A percentile compares a stretch with the other conserved stretches of the same genome.
Evolutionary conservation across 2,329 filamentous ascomycete species (phyloP).

Genomic region (Sporothrix schenckii): DNA sequence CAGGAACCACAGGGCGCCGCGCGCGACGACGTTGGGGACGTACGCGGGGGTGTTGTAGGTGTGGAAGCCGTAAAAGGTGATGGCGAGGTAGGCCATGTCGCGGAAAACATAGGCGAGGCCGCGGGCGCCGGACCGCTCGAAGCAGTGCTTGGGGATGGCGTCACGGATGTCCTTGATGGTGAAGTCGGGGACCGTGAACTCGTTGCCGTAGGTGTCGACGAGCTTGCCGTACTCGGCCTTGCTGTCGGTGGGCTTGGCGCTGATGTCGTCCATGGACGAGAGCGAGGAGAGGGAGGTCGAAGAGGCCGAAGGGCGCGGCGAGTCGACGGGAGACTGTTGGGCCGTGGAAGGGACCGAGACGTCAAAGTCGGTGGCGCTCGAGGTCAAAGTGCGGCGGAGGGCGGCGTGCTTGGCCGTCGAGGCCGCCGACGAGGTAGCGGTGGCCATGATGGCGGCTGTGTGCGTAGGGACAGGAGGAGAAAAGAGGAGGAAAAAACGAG

Average conservation of each 20-base stretch:
- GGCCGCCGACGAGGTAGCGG: slow-evolving; percentile 46
- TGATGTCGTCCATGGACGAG: slow-evolving; percentile 67
- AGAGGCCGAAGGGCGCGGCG: slow-evolving; percentile 68
- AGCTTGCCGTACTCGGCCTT: slow-evolving; percentile 63
- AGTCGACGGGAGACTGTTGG: slow-evolving; percentile 61
- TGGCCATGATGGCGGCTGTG: slow-evolving; percentile 48
- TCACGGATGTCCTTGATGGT: slow-evolving; percentile 97
- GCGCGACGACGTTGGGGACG: slow-evolving; percentile 69
- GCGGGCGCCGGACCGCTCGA: slow-evolving; percentile 75
- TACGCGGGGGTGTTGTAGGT: slow-evolving; percentile 84
- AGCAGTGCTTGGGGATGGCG: slow-evolving; percentile 98
- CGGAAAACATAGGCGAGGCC: slow-evolving; percentile 83
- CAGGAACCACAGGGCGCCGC: slow-evolving; percentile 65
- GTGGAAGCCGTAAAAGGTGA: slow-evolving; percentile 86
- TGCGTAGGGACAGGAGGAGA: background rate
- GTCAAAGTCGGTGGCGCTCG: slow-evolving; percentile 48
- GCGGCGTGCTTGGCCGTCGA: slow-evolving; percentile 47
- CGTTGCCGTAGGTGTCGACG: slow-evolving; percentile 90
- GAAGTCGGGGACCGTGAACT: slow-evolving; percentile 91
- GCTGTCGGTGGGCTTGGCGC: slow-evolving; percentile 56
- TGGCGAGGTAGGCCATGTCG: slow-evolving; percentile 71
- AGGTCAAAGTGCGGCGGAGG: slow-evolving; percentile 54
- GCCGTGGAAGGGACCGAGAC: slow-evolving; percentile 59
- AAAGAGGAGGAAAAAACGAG: background rate
- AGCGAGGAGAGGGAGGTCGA: slow-evolving; percentile 92